Percentiles rank a stretch among this genome's conserved stretches.
These are phyloP conservation scores for Allium fistulosum DNA, from an alignment of 106 monocot genomes.

Conservation along the genomic window DNA sequence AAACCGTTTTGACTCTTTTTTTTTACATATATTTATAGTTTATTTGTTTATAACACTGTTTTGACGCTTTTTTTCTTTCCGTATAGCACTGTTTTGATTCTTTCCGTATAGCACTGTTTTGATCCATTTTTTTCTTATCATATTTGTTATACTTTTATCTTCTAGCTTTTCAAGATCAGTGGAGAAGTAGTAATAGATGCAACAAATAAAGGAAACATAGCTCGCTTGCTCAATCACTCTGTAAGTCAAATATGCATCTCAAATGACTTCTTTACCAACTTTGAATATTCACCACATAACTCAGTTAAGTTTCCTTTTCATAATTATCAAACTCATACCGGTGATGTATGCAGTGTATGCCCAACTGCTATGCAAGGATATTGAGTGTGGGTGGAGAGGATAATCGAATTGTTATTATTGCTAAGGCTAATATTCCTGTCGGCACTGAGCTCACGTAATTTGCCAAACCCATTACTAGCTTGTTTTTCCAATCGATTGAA, in stretches of 20 bases:
- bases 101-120: background rate
- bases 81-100: background rate
- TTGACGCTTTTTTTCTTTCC: too few relatives aligned
- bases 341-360: conserved; percentile 65
- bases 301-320: background rate
- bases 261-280: too few relatives aligned
- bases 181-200: conserved; percentile 96
- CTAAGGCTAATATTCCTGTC: conserved; percentile 62
- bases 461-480: background rate
- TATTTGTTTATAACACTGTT: too few relatives aligned
- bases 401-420: conserved; percentile 82
- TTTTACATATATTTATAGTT: too few relatives aligned
- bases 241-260: conserved; percentile 26
- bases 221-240: conserved; percentile 93
- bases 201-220: conserved; percentile 91
- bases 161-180: conserved; percentile 93
- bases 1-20: too few relatives aligned
- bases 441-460: conserved; percentile 84
- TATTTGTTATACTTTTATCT: conserved; percentile 7
- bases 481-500: background rate
- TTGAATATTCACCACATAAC: too few relatives aligned
- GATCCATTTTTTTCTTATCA: background rate
- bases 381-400: conserved; percentile 83
- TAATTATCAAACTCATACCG: background rate
- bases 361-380: conserved; percentile 98